These are phyloP conservation scores for Eucalyptus marginata DNA, from an alignment of 345 rosid genomes.

Conservation along the genomic window DNA sequence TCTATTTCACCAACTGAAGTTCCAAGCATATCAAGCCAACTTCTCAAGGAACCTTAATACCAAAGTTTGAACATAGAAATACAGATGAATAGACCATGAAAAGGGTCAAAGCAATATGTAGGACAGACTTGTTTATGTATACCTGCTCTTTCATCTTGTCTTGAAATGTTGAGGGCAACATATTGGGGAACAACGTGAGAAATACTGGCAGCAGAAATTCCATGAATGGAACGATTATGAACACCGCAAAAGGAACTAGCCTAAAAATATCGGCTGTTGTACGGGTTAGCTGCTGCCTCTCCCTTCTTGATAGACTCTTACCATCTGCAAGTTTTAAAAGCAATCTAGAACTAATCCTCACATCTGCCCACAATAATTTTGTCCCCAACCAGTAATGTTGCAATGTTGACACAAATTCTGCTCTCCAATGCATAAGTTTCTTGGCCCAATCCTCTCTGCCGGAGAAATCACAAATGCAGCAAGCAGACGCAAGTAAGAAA, in stretches of 20 bases:
- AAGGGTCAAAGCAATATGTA: not conserved
- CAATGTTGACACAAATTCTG: slow-evolving; percentile 47
- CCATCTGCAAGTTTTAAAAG: slow-evolving; percentile 58
- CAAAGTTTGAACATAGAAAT: not conserved
- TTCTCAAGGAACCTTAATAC: not conserved
- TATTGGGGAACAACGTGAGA: slow-evolving; percentile 63
- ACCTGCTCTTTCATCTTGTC: slow-evolving; percentile 84
- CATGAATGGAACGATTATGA: slow-evolving; percentile 69
- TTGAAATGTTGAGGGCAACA: slow-evolving; percentile 77
- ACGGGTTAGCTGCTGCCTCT: slow-evolving; percentile 83
- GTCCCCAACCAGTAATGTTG: slow-evolving; percentile 70
- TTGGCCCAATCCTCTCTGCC: slow-evolving; percentile 64
- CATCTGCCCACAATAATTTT: slow-evolving; percentile 60
- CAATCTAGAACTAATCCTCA: slow-evolving; percentile 58
- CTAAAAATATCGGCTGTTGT: slow-evolving; percentile 92
- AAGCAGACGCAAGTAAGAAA: not conserved
- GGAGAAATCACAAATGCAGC: not conserved
- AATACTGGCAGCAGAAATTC: slow-evolving; percentile 66
- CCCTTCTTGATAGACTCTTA: slow-evolving; percentile 74
- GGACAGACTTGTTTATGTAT: not conserved
- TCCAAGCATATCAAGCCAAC: not conserved
- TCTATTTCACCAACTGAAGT: not conserved
- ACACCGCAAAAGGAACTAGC: slow-evolving; percentile 76
- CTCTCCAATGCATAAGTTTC: slow-evolving; percentile 53
- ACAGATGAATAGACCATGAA: not conserved